Evolutionary conservation across 108 stramenopile genomes (phyloP).

Genomic region (Nitzschia inconspicua): DNA sequence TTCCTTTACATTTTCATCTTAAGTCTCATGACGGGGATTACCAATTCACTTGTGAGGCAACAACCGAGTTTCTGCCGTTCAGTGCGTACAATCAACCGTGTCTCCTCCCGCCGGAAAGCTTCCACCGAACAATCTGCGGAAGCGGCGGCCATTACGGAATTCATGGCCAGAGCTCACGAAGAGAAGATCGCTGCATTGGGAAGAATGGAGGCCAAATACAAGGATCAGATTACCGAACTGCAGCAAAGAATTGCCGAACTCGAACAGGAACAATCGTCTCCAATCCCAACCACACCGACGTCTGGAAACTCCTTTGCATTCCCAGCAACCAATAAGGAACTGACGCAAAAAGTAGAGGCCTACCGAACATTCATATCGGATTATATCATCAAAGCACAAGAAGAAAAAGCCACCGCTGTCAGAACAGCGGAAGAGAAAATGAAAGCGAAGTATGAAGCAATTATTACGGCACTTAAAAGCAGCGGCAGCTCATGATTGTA

Average conservation of each 20-base stretch:
- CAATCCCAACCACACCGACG: conserved; percentile 7
- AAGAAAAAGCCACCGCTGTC: conserved; percentile 53
- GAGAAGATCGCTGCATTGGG: conserved; percentile 61
- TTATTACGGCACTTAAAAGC: conserved; percentile 26
- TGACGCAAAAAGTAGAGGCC: conserved; percentile 31
- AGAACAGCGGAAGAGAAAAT: conserved; percentile 38
- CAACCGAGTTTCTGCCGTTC: too few relatives aligned
- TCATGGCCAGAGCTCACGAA: conserved; percentile 73
- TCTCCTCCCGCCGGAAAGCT: too few relatives aligned
- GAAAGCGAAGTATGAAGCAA: conserved; percentile 33
- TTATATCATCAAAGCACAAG: conserved; percentile 58
- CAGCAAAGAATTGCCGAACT: conserved; percentile 44
- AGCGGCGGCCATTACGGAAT: conserved; percentile 44
- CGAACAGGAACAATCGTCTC: conserved; percentile 13
- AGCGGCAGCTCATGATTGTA: not conserved
- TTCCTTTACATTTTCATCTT: too few relatives aligned
- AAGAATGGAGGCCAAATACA: conserved; percentile 52
- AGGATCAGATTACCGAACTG: conserved; percentile 39
- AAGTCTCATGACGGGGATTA: too few relatives aligned
- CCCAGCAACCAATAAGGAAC: conserved; percentile 36
- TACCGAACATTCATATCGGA: conserved; percentile 56
- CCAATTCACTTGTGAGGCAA: too few relatives aligned
- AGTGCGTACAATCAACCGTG: too few relatives aligned
- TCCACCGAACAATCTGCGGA: too few relatives aligned
- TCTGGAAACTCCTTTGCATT: conserved; percentile 19